Evolutionary conservation across 73 alveolate species (phyloP), one percentile per base, ranked within the genome.

Genomic region (Effrenium voratum): DNA sequence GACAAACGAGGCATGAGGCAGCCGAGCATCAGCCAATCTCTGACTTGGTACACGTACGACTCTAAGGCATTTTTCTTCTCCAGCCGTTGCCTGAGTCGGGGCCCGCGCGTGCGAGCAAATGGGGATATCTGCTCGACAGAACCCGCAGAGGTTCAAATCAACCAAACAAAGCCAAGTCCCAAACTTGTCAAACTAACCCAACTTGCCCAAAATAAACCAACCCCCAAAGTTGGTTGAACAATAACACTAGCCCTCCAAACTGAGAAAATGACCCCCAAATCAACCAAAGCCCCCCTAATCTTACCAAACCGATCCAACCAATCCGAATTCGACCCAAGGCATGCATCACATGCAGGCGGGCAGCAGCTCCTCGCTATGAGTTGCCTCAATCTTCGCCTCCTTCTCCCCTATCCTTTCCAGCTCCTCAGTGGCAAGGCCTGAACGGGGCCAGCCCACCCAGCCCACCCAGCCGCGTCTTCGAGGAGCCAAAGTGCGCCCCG

Each of bases 1-100:
- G n/a, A n/a, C n/a, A n/a, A n/a, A n/a, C n/a, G 34, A 26, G 30
- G 46, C 40, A 19, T 50, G 63, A 19, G 19, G 19, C 8, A 19
- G 75, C 73, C 87, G 34, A 70, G 97, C 43, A 36, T 46, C 97
- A 70, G 66, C 97, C 97, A 90, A 46, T 90, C 97, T 12, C 97
- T 72, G 76, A 90, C 97, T 50, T 90, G 97, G 76, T 90, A 90
- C 45, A 90, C 97, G 26, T 90, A 90, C 59, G 97, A 90, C 75
- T 90, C 97, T 44, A 90, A 26, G 38, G 97, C 73, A 34, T 90
- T 90, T 43, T 87, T 44, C 66, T 90, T 90, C 43, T 90, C 97
- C 16, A 90, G 97, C n/a, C 97, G 97, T 44, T 50, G 86, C 97
- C 97, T 90, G n/a, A 28, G 87, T 26, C 26, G 59, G 40, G n/a